Conservation (phyloP, 202 grass and related monocot species). For the Musa balbisiana region DNA sequence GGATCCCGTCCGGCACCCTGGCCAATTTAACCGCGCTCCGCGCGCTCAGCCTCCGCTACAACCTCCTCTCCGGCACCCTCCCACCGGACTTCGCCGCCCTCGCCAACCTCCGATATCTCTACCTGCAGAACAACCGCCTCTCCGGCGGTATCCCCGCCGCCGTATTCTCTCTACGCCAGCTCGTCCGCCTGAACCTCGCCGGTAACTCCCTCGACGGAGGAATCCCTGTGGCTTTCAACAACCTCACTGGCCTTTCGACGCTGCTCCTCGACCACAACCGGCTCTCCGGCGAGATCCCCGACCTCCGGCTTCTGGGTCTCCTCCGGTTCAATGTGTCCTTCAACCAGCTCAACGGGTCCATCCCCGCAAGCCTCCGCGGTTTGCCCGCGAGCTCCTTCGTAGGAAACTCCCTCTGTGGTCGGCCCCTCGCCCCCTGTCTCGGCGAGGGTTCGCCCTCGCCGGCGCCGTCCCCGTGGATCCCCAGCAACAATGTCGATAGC, state of each 20-base stretch:
- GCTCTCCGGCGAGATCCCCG: conserved; percentile 49
- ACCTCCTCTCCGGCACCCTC: conserved; percentile 1
- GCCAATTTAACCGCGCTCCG: conserved; percentile 14
- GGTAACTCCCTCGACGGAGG: conserved; percentile 46
- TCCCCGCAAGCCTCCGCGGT: conserved; percentile 30
- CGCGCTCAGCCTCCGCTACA: conserved; percentile 6
- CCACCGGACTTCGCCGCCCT: conserved; percentile 5
- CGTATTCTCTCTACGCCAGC: not conserved
- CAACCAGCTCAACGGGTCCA: conserved; percentile 54
- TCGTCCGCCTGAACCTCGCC: conserved; percentile 43
- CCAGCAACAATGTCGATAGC: not conserved
- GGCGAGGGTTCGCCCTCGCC: not conserved
- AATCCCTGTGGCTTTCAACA: conserved; percentile 34
- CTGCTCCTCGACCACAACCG: conserved; percentile 52
- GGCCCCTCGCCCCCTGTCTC: conserved; percentile 43
- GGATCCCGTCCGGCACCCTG: not conserved
- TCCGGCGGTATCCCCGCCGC: conserved; percentile 7
- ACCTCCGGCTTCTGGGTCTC: conserved; percentile 35
- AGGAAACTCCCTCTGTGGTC: conserved; percentile 58
- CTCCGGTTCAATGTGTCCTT: conserved; percentile 54
- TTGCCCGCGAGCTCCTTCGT: conserved; percentile 48
- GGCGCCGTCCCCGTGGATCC: not conserved
- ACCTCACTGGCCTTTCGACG: conserved; percentile 28
- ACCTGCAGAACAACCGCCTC: conserved; percentile 5
- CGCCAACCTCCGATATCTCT: not conserved